Conservation (phyloP, 257 asterid genomes). For the Rhazya stricta region DNA sequence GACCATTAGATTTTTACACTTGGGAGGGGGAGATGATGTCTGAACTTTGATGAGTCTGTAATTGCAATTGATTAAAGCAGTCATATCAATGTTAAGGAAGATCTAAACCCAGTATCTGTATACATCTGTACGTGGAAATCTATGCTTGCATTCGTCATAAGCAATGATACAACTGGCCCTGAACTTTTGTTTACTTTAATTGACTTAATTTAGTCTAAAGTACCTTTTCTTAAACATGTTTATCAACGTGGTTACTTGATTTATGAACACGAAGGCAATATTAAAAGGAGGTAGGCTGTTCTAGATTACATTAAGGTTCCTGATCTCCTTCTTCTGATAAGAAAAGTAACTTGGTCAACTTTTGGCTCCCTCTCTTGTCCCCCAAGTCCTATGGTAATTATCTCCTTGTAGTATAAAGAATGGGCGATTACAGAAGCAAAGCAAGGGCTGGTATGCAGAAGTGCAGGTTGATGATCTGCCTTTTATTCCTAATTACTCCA, state of each 20-base stretch:
- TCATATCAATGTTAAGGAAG: background rate
- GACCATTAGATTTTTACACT: background rate
- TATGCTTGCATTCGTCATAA: background rate
- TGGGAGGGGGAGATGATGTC: background rate
- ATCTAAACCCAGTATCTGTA: background rate
- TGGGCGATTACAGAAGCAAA: background rate
- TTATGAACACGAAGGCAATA: background rate
- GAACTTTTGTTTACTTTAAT: background rate
- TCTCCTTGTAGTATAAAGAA: background rate
- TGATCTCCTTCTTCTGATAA: background rate
- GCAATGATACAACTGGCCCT: background rate
- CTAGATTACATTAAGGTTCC: background rate
- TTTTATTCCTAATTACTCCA: constrained; percentile 26
- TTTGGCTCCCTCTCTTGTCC: background rate
- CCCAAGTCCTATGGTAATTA: background rate
- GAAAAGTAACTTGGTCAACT: too few relatives aligned
- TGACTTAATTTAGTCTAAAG: background rate
- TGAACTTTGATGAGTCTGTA: background rate
- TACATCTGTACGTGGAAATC: background rate
- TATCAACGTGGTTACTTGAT: constrained; percentile 1
- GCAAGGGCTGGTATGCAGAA: background rate
- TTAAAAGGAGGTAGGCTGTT: constrained; percentile 7
- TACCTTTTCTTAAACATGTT: background rate
- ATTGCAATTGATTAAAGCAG: background rate
- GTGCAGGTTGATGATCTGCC: background rate